Evolutionary conservation across 192 early-diverging fungal genomes (phyloP).

Genomic region (Coemansia furcata): DNA sequence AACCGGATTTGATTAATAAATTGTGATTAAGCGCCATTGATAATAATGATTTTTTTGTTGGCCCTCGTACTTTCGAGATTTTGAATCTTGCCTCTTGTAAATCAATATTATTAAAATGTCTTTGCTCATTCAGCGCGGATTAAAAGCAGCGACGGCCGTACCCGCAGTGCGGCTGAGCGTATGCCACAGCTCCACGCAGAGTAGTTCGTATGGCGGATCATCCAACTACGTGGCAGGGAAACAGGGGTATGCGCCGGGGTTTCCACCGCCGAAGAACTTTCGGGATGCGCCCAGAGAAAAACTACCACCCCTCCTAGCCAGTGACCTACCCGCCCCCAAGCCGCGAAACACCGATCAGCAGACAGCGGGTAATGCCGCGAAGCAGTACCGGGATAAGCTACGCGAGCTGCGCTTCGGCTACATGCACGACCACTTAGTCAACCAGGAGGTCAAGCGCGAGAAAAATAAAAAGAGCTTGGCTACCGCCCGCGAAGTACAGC

Average conservation of each 20-base stretch:
- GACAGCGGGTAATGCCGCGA: constrained; percentile 9
- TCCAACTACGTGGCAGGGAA: constrained; percentile 42
- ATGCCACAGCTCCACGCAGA: not conserved
- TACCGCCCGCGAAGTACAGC: not conserved
- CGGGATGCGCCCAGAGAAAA: not conserved
- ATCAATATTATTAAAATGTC: not conserved
- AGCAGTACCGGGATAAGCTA: constrained; percentile 29
- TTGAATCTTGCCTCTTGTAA: not conserved
- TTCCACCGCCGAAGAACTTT: constrained; percentile 39
- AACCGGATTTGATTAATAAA: not conserved
- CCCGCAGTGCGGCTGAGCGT: not conserved
- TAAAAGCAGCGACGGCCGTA: not conserved
- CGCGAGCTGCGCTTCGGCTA: constrained; percentile 32
- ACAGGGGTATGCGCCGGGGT: constrained; percentile 53
- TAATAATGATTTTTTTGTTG: not conserved
- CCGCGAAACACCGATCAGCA: not conserved
- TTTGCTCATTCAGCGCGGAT: constrained; percentile 1
- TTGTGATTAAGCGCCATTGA: not conserved
- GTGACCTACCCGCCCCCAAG: constrained; percentile 25
- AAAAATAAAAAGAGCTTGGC: not conserved
- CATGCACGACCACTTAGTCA: constrained; percentile 17
- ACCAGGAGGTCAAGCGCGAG: constrained; percentile 22
- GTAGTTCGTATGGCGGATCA: constrained; percentile 26
- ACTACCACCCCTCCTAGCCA: constrained; percentile 5
- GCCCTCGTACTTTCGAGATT: not conserved